These are phyloP conservation scores for Vicia faba DNA, from an alignment of 306 rosid species.

Conservation along the genomic window DNA sequence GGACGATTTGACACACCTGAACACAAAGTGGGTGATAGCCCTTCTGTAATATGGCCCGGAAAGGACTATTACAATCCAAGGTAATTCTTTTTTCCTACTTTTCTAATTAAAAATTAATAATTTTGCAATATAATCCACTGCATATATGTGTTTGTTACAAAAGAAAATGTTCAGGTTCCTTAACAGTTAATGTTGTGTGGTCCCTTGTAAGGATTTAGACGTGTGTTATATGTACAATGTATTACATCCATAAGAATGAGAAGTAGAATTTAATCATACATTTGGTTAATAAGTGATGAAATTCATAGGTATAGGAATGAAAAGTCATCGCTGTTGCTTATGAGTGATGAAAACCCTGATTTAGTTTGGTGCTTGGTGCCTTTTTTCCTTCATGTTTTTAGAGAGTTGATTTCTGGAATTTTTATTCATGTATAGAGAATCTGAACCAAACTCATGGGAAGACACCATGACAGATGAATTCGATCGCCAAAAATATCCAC, in stretches of 20 bases:
- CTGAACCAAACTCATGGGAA: slow-evolving; percentile 99
- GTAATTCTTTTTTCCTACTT: slow-evolving; percentile 44
- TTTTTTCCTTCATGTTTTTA: not conserved
- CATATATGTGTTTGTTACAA: slow-evolving; percentile 2
- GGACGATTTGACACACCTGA: slow-evolving; percentile 96
- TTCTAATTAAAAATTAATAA: not conserved
- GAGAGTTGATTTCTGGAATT: slow-evolving; percentile 18
- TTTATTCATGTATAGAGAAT: slow-evolving; percentile 60
- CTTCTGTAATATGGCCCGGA: slow-evolving; percentile 91
- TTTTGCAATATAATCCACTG: slow-evolving; percentile 30
- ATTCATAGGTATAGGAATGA: slow-evolving; percentile 6
- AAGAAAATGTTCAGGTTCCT: slow-evolving; percentile 14
- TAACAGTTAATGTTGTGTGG: slow-evolving; percentile 1
- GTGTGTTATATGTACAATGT: not conserved
- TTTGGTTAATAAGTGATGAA: slow-evolving; percentile 19
- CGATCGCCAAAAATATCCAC: slow-evolving; percentile 86
- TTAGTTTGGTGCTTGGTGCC: slow-evolving; percentile 9
- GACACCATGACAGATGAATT: slow-evolving; percentile 97
- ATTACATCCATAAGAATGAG: slow-evolving; percentile 26
- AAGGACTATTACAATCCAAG: slow-evolving; percentile 99
- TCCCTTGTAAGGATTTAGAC: slow-evolving; percentile 23
- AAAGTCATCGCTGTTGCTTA: slow-evolving; percentile 14
- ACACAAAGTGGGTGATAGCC: slow-evolving; percentile 87
- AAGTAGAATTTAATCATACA: slow-evolving; percentile 14
- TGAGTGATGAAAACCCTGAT: slow-evolving; percentile 21